Base-by-base conservation (phyloP, 305 asterid species). In the Fraxinus ornus region DNA sequence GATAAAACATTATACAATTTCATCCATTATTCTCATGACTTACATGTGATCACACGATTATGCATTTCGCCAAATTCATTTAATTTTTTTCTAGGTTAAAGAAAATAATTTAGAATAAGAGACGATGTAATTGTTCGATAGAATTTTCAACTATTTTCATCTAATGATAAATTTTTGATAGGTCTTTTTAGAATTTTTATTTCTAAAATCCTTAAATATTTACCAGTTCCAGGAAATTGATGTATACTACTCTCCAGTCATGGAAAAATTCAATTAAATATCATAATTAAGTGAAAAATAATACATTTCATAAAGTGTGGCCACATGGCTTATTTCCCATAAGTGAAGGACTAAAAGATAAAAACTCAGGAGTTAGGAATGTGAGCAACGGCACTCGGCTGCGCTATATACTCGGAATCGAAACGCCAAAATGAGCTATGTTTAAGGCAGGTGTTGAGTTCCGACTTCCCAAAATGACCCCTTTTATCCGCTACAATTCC, bases 371-470 rank as follows among this genome's bases (percentile, higher is more conserved):
- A 57, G 68, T 57, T 21, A 60, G 71, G 32, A 21, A 62, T 21
- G 8, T 7, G 32, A 62, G 71, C 3, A 62, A 62, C 71, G 71
- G 30, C 30, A 21, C 71, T 62, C 71, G 5, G 71, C 28, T 62
- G 71, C 74, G 82, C 36, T 26, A 66, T 9, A 66, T 24, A 26
- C 8, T 24, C 88, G 93, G 91, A 90, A 80, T 86, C 90, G 84
- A 90, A 89, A 78, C 73, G 66, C 85, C 44, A 79, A 66, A 79
- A 35, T 89, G 47, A 91, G 88, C 86, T 85, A 84, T 80, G 89
- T 89, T 92, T 88, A 76, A 91, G 90, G 89, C 81, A 8, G 85
- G 71, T 70, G 70, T 88, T 91, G 89, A 90, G 88, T 87, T 94
- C 98, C 98, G 94, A 4, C 37, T 82, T 75, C 88, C 83, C 32